Conservation (phyloP, 768 basidiomycete species). For the Mycena sanguinolenta region DNA sequence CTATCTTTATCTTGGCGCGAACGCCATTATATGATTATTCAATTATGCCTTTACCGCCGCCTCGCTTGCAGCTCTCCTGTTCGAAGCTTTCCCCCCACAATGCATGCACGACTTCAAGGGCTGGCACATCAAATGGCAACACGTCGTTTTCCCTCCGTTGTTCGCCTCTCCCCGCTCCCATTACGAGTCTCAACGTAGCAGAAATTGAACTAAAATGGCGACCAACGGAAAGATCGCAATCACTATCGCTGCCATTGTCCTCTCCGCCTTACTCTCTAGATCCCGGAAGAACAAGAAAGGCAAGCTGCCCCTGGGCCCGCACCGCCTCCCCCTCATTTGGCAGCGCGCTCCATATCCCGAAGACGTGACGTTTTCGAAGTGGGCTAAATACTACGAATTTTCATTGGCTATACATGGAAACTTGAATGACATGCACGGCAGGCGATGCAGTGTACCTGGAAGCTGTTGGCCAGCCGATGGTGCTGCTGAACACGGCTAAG, state of each 20-base stretch:
- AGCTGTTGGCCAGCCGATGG: slow-evolving; percentile 39
- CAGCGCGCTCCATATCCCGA: slow-evolving; percentile 37
- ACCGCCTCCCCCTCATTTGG: slow-evolving; percentile 39
- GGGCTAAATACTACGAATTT: slow-evolving; percentile 38
- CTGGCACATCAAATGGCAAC: too few relatives aligned
- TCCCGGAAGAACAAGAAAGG: slow-evolving; percentile 7
- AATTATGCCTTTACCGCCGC: too few relatives aligned
- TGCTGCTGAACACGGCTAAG: slow-evolving; percentile 45
- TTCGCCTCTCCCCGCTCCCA: too few relatives aligned
- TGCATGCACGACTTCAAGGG: too few relatives aligned
- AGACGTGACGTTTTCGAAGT: slow-evolving; percentile 33
- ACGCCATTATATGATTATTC: too few relatives aligned
- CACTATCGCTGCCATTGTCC: neutral
- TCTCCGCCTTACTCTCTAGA: neutral
- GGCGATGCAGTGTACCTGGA: slow-evolving; percentile 39
- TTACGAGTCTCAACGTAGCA: too few relatives aligned
- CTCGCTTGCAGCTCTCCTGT: too few relatives aligned
- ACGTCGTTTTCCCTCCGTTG: too few relatives aligned
- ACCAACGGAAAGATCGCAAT: neutral
- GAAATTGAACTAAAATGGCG: neutral
- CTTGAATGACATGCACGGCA: too few relatives aligned
- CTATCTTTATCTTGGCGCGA: too few relatives aligned
- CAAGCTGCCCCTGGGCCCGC: slow-evolving; percentile 42
- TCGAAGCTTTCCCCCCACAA: too few relatives aligned
- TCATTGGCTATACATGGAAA: too few relatives aligned